Evolutionary conservation across 805 yeast genomes (phyloP), one percentile per base, ranked within the genome.

Genomic region (Starmera quercuum): DNA sequence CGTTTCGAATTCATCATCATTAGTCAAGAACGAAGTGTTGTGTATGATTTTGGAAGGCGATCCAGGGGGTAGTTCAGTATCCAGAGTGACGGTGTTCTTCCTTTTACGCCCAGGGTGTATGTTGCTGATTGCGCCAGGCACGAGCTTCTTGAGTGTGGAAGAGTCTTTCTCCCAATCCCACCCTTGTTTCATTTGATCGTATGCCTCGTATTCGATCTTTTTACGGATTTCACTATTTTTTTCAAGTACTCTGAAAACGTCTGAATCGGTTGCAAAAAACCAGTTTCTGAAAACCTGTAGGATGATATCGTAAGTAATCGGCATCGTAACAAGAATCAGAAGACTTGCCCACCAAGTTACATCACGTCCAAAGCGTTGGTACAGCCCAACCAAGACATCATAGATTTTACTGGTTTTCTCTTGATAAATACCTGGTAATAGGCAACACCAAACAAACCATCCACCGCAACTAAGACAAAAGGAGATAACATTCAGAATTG

Each of bases 281-380:
- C 73, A 66, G 19, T 63, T 64, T 41, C 77, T 71, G 29, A 77
- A 45, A 1, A 78, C 68, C 42, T 80, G 77, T 33, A 76, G 53
- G 5, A 81, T 50, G 26, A 83, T 56, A 52, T 92, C 97, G 38
- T 83, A 59, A 25, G 77, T 56, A 11, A 83, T 44, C 3, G 90
- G 82, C 34, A 84, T 62, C 0, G 73, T 58, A 1, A 66, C 54
- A 14, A 83, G 52, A 2, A 78, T 66, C 20, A 85, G 49, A 22
- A 83, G 59, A 0, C 85, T 57, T 2, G 85, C 84, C 97, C 97
- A 92, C 75, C 87, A 90, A 1, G 83, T 68, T n/a, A 65, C 54
- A 51, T 92, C 97, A 15, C 44, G 58, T 16, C 97, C 97, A 61
- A 85, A 86, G 33, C 75, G 75, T 31, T 76, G 57, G 37, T 68